A percentile compares a stretch with the other conserved stretches of the same genome.
phyloP scores from a whole-genome alignment of 768 basidiomycete genomes.

The Rossbeevera mucosa region DNA sequence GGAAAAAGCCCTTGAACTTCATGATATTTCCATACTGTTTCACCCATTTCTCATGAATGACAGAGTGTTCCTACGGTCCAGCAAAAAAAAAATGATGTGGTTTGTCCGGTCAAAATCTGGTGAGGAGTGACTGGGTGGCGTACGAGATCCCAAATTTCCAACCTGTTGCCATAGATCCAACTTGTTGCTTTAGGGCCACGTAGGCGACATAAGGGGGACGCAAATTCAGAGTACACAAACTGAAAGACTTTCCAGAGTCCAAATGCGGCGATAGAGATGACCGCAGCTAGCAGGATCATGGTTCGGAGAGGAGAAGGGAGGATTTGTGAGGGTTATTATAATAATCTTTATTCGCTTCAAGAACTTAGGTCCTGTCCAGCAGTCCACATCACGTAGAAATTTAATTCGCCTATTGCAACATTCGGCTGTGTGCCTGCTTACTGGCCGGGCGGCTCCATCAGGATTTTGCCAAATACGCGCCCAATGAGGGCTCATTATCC shows the following conservation, averaged over 20 bases:
- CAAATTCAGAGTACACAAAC: conserved; percentile 31
- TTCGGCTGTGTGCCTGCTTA: no score
- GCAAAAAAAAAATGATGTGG: background rate
- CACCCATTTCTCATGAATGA: conserved; percentile 15
- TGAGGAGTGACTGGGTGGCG: background rate
- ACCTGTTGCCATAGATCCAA: conserved; percentile 47
- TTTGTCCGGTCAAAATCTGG: background rate
- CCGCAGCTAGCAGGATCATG: conserved; percentile 9
- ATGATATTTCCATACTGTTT: conserved; percentile 11
- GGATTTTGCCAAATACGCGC: no score
- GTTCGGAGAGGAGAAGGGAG: background rate
- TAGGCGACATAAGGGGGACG: conserved; percentile 43
- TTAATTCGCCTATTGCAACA: no score
- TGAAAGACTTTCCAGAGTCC: conserved; percentile 8
- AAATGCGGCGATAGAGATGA: background rate
- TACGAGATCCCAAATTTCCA: conserved; percentile 42
- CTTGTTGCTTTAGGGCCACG: conserved; percentile 43
- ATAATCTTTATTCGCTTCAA: no score
- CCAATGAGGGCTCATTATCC: no score
- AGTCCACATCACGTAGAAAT: no score
- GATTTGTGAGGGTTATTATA: no score
- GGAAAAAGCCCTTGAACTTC: conserved; percentile 9
- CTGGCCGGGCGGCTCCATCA: no score
- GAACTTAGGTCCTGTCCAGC: no score
- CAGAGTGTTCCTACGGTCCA: conserved; percentile 6